These are phyloP conservation scores for Sordaria brevicollis DNA, from an alignment of 495 filamentous ascomycete species.

Conservation along the genomic window DNA sequence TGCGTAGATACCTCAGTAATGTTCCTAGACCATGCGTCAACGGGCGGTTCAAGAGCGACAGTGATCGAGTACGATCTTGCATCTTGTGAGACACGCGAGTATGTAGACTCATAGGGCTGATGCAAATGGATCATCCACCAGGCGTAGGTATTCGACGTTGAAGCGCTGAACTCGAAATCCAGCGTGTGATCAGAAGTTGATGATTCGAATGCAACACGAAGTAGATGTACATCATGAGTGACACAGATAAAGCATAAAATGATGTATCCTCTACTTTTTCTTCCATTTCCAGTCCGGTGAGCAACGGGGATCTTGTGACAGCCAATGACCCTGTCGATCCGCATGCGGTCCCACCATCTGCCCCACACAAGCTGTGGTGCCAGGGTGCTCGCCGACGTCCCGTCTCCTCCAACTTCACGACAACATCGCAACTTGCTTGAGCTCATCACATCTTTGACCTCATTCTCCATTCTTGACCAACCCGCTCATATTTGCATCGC, in stretches of 20 bases:
- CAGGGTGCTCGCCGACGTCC: background rate
- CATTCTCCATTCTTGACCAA: background rate
- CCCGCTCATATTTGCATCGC: background rate
- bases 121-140: background rate
- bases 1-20: background rate
- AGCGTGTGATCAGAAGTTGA: background rate
- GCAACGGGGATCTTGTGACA: background rate
- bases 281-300: background rate
- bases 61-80: background rate
- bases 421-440: background rate
- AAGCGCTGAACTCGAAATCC: background rate
- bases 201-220: background rate
- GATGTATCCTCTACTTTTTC: background rate
- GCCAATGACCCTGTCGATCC: background rate
- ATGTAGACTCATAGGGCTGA: background rate
- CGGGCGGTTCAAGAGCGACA: background rate
- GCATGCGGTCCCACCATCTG: background rate
- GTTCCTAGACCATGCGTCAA: background rate
- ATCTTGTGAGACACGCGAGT: background rate
- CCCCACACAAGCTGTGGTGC: slow-evolving; percentile 2
- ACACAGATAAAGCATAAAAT: too few relatives aligned
- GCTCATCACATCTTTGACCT: background rate
- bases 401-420: background rate
- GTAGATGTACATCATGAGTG: background rate
- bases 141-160: background rate